Conservation (phyloP, 192 early-diverging fungal species). For the Coemansia sp. region DNA sequence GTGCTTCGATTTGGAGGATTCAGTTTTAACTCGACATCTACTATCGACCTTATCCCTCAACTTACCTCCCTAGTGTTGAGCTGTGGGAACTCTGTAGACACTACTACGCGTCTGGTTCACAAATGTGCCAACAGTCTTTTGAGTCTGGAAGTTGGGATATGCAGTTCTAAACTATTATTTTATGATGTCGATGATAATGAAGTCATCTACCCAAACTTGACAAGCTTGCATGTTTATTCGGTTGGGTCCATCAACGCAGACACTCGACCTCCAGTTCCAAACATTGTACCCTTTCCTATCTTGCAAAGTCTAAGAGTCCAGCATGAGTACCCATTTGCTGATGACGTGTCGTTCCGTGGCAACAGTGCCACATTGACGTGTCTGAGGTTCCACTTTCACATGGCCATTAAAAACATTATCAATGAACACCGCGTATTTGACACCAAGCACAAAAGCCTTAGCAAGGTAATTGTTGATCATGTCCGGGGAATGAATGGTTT, state of each 20-base stretch:
- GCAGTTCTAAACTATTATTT: not conserved
- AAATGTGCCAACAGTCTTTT: not conserved
- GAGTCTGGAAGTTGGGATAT: not conserved
- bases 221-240: not conserved
- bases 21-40: not conserved
- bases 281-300: conserved; percentile 1
- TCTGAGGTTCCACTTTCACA: too few species aligned
- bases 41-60: not conserved
- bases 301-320: not conserved
- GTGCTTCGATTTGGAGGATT: not conserved
- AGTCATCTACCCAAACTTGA: not conserved
- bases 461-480: too few species aligned
- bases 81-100: not conserved
- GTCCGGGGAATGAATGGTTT: too few species aligned
- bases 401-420: too few species aligned
- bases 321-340: not conserved
- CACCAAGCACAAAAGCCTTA: too few species aligned
- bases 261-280: not conserved
- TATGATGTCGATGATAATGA: not conserved
- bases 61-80: not conserved
- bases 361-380: too few species aligned
- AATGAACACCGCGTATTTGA: too few species aligned
- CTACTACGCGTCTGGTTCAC: not conserved
- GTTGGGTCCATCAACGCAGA: not conserved
- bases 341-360: not conserved